Base-by-base conservation (phyloP, 139 green algal genomes). In the Limnomonas spitsbergensis region DNA sequence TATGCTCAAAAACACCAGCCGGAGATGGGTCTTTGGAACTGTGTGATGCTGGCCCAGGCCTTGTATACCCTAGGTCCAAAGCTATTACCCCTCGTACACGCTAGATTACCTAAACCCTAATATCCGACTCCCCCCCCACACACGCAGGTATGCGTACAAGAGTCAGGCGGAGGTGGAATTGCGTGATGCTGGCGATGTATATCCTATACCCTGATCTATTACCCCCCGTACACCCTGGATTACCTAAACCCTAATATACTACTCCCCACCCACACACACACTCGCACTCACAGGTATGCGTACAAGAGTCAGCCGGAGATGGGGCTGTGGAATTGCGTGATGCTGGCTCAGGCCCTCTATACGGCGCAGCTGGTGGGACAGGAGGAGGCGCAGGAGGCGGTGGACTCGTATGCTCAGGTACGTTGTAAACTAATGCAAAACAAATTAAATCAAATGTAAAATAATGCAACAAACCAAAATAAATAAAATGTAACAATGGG, bases 161-260 rank as follows among this genome's bases (percentile, higher is more conserved):
- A 87, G 88, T 69, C 91, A 95, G 85, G 86, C 91, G 1, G 76
- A 91, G 78, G 85, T 92, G 83, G 82, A 90, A 92, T 75, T 36
- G 85, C 4, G 79, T 90, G 36, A 89, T 90, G 82, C 82, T 97
- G 66, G 91, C 82, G n/a, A n/a, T n/a, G n/a, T n/a, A n/a, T n/a
- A n/a, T n/a, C n/a, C n/a, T n/a, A n/a, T n/a, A n/a, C n/a, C n/a
- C n/a, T n/a, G n/a, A n/a, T n/a, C n/a, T n/a, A n/a, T n/a, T n/a
- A n/a, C n/a, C n/a, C n/a, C n/a, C n/a, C n/a, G n/a, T n/a, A n/a
- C n/a, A n/a, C n/a, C n/a, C n/a, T n/a, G n/a, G n/a, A n/a, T n/a
- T n/a, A n/a, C n/a, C n/a, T n/a, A n/a, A n/a, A n/a, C n/a, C n/a
- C n/a, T n/a, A n/a, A n/a, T n/a, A n/a, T n/a, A n/a, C n/a, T n/a